Conservation (phyloP, 1,284 basidiomycete genomes). For the Ceratobasidium sp. region DNA sequence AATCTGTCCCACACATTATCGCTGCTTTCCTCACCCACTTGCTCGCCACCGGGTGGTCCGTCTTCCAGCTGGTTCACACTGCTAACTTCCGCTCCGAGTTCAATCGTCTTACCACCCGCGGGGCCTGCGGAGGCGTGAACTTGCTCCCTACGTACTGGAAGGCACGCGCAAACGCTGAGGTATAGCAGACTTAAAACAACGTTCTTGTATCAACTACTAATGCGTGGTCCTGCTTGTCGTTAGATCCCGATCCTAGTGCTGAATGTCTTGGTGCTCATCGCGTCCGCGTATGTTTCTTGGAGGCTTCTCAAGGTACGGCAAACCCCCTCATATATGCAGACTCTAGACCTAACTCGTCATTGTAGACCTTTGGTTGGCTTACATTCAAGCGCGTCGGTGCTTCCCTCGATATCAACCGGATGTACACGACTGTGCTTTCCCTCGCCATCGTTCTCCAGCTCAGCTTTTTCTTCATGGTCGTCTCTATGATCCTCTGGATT, state of each 20-base stretch:
- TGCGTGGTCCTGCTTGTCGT: constrained; percentile 57
- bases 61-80: constrained; percentile 70
- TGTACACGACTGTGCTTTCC: constrained; percentile 72
- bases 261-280: constrained; percentile 68
- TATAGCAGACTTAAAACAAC: constrained; percentile 32
- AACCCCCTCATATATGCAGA: background rate
- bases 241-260: constrained; percentile 73
- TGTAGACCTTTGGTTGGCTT: constrained; percentile 79
- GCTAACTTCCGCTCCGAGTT: constrained; percentile 67
- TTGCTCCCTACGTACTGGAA: constrained; percentile 56
- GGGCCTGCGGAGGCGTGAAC: constrained; percentile 65
- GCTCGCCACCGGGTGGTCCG: constrained; percentile 75
- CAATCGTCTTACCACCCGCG: constrained; percentile 65
- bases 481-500: constrained; percentile 75
- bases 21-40: constrained; percentile 77
- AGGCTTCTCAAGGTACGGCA: constrained; percentile 71
- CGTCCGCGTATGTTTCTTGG: constrained; percentile 75
- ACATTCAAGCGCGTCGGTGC: constrained; percentile 86
- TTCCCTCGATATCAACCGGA: constrained; percentile 73
- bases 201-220: constrained; percentile 58
- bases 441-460: constrained; percentile 79
- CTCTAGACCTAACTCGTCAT: constrained; percentile 24
- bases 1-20: constrained; percentile 80
- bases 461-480: constrained; percentile 77
- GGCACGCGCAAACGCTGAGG: constrained; percentile 54